Evolutionary conservation across 2,329 filamentous ascomycete species (phyloP), one percentile per base, ranked within the genome.

Genomic region (Clonostachys chloroleuca): DNA sequence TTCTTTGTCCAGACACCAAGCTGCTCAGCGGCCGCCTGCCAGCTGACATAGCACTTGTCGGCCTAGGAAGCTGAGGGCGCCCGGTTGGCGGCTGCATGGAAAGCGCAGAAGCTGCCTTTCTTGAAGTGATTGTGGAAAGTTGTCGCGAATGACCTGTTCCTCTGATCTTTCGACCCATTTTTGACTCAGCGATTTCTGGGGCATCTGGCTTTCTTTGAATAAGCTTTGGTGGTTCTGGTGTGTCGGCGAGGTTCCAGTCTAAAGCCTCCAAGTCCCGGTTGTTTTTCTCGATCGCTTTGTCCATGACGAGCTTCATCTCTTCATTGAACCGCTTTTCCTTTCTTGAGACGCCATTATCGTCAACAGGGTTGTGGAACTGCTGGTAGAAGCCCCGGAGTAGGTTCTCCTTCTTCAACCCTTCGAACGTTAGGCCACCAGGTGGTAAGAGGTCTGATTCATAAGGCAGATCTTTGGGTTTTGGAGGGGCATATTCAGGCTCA

Each of bases 401-500:
- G 54, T 84, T 84, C 54, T 78, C 73, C 1, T 70, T 72, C 59
- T 81, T 81, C 17, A 86, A 64, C 0, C 73, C 74, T 9, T 81
- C 72, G 44, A 83, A 78, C 1, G 74, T 82, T 36, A 84, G 64
- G 42, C 70, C 73, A 2, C 71, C 74, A 42, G 74, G 68, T 5
- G 83, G 82, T 51, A 87, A 81, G 49, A 87, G 76, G 46, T 89
- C 85, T 17, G 85, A 87, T 55, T 86, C 75, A 58, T 89, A 88
- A 0, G 80, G 79, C 12, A 82, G 69, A 54, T 77, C 78, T 2
- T 42, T 39, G 14, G 84, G 78, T 50, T 75, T 84, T 1, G 90
- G 89, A 6, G 92, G 90, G 62, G 90, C 91, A 64, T 95, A 96
- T 72, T 97, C 94, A 50, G 92, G 82, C 47, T 96, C 92, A 41